Conservation (phyloP, 768 basidiomycete species). For the Tricholoma hemisulphureum region DNA sequence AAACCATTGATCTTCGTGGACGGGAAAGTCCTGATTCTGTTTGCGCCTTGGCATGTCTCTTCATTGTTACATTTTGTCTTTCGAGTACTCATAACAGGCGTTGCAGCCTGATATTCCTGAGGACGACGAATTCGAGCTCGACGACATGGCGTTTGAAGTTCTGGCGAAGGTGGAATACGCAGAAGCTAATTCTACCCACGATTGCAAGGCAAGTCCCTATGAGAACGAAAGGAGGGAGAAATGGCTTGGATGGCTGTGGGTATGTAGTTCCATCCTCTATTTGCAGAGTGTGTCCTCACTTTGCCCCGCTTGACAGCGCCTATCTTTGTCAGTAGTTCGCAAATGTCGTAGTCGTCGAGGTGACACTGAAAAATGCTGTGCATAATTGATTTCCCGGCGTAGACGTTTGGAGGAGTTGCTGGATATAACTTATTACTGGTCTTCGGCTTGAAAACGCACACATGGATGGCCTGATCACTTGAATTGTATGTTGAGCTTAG, state of each 20-base stretch:
- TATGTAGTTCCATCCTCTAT: neutral
- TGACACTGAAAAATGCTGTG: neutral
- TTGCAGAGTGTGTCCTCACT: neutral
- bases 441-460: neutral
- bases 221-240: neutral
- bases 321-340: neutral
- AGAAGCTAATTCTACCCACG: neutral
- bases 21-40: neutral
- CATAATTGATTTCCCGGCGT: neutral
- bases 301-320: neutral
- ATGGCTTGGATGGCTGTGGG: neutral
- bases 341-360: neutral
- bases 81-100: neutral
- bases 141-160: neutral
- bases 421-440: neutral
- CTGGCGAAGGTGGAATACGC: neutral
- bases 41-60: neutral
- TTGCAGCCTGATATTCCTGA: constrained; percentile 1
- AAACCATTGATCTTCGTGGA: constrained; percentile 2
- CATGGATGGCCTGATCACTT: neutral
- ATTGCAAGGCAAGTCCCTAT: neutral
- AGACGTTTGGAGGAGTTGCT: neutral
- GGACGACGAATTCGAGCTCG: neutral
- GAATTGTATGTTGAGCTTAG: neutral
- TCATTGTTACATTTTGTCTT: neutral